Evolutionary conservation across 2,329 filamentous ascomycete genomes (phyloP).

Genomic region (Lojkania enalia): DNA sequence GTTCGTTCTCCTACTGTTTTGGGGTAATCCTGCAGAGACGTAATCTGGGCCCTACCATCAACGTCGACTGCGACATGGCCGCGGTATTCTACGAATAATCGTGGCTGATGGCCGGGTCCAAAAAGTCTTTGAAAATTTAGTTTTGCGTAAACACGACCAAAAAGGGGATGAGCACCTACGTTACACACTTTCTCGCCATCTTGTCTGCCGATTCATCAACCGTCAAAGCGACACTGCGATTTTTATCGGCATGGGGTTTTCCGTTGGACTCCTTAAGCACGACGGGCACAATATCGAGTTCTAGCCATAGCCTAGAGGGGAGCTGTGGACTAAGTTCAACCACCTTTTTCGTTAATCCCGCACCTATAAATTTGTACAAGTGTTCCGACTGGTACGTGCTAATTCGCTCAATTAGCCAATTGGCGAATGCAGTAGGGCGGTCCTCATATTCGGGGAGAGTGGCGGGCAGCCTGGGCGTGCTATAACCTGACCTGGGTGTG

Average conservation of each 20-base stretch:
- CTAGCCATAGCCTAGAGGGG: conserved; percentile 72
- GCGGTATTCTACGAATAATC: conserved; percentile 66
- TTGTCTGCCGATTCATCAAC: conserved; percentile 78
- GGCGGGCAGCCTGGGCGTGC: conserved; percentile 1
- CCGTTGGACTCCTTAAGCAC: conserved; percentile 44
- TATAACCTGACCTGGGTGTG: neutral
- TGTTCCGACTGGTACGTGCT: conserved; percentile 65
- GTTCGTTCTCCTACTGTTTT: conserved; percentile 64
- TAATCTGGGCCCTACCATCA: conserved; percentile 64
- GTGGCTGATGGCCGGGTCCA: conserved; percentile 70
- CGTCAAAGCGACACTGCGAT: neutral
- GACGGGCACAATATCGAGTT: conserved; percentile 75
- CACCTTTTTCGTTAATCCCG: conserved; percentile 66
- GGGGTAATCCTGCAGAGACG: conserved; percentile 61
- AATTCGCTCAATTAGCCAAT: conserved; percentile 63
- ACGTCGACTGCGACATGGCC: conserved; percentile 73
- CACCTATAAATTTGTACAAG: conserved; percentile 73
- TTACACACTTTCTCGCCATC: conserved; percentile 76
- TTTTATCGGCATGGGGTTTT: conserved; percentile 47
- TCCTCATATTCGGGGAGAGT: conserved; percentile 18
- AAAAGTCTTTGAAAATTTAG: conserved; percentile 53
- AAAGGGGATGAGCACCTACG: conserved; percentile 52
- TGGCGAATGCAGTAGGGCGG: conserved; percentile 48
- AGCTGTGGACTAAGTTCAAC: conserved; percentile 65
- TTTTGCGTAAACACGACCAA: conserved; percentile 1